phyloP scores from a whole-genome alignment of 371 early-diverging fungal species.

The Chytridium lagenaria region DNA sequence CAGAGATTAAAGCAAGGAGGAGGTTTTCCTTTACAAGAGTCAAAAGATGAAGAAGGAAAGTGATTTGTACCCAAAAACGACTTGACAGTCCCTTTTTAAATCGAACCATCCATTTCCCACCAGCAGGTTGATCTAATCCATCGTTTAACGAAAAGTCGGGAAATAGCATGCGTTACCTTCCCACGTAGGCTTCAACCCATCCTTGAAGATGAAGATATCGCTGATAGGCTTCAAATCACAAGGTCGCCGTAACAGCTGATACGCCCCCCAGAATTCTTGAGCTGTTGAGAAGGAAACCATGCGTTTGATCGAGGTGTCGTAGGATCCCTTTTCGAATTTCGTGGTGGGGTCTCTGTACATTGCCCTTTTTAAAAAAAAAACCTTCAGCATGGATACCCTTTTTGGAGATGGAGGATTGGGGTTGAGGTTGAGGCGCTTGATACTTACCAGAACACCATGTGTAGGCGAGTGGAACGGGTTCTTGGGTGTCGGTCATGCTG shows the following conservation, averaged over 20 bases:
- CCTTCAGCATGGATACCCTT: not conserved
- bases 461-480: too few species aligned
- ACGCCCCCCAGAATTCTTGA: slow-evolving; percentile 94
- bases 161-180: slow-evolving; percentile 65
- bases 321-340: slow-evolving; percentile 75
- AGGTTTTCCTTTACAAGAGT: slow-evolving; percentile 26
- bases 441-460: too few species aligned
- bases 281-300: slow-evolving; percentile 84
- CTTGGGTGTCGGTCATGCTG: too few species aligned
- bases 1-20: slow-evolving; percentile 90
- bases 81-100: slow-evolving; percentile 92
- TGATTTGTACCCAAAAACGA: slow-evolving; percentile 97
- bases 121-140: slow-evolving; percentile 74
- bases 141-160: not conserved
- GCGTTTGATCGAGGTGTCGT: slow-evolving; percentile 85
- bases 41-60: not conserved
- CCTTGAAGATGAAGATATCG: slow-evolving; percentile 95
- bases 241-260: slow-evolving; percentile 82
- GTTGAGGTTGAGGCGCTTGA: too few species aligned
- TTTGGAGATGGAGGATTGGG: too few species aligned
- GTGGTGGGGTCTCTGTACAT: slow-evolving; percentile 89
- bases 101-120: slow-evolving; percentile 98
- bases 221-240: slow-evolving; percentile 86
- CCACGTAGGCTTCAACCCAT: slow-evolving; percentile 97
- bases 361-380: slow-evolving; percentile 55